Evolutionary conservation across 805 yeast genomes (phyloP), one percentile per base, ranked within the genome.

Genomic region (Torulaspora microellipsoides): DNA sequence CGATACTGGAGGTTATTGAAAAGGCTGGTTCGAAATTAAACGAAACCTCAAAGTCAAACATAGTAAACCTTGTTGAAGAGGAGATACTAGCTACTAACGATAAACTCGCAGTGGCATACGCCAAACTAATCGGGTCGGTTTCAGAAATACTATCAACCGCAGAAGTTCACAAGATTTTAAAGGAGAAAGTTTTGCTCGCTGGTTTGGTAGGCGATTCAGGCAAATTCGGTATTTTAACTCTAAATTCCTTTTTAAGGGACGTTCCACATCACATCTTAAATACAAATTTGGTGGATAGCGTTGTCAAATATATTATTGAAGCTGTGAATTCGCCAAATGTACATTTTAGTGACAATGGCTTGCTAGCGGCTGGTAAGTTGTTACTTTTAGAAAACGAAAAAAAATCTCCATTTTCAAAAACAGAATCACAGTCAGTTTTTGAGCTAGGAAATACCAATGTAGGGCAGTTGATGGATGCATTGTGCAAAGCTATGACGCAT

Each of bases 291-390:
- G 52, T 74, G 20, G 65, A 66, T 2, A 78, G 77, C 3, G 69
- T 83, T 40, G 73, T 74, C 27, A 60, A 66, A 1, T 80, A 75
- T 49, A 65, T 85, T 30, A 53, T 72, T 14, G 60, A 57, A 9
- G 76, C 81, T 25, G 68, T 78, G 1, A 59, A 66, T 9, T 41
- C 69, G 0, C 31, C 55, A 1, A 59, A 66, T 23, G 69, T 77
- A 2, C 77, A 80, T 55, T 72, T 85, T 43, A 73, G 83, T 50
- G 96, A 87, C 52, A 83, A 85, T 56, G 84, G 89, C 17, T 73
- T 83, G 5, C 65, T 82, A 44, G 96, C 95, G 2, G 73, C 83
- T 38, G 97, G 96, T 48, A 93, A 93, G 66, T 51, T 85, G 7
- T 67, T 89, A 42, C 69, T 91, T 45, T 66, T 78, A 25, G 62